phyloP scores from a whole-genome alignment of 78 protist species.

The Isochrysis galbana region DNA sequence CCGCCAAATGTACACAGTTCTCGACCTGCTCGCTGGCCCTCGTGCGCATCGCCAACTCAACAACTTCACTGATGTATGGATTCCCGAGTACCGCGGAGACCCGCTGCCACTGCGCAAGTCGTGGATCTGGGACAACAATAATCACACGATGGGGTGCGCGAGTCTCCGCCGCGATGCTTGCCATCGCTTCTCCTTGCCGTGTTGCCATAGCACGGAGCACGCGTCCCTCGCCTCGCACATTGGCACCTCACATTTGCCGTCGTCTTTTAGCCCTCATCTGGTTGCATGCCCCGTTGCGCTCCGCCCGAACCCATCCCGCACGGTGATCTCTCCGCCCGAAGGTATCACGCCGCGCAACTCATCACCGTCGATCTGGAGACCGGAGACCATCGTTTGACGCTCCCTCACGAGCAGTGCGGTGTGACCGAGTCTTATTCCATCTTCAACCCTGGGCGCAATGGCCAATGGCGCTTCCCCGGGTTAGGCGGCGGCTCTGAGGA shows the following conservation, averaged over 20 bases:
- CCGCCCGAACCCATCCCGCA: too few relatives aligned
- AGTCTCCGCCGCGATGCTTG: too few relatives aligned
- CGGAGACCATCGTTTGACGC: neutral
- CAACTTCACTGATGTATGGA: neutral
- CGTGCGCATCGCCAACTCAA: neutral
- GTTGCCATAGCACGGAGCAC: too few relatives aligned
- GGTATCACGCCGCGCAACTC: neutral
- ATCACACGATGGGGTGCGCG: too few relatives aligned
- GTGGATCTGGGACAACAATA: conserved; percentile 8
- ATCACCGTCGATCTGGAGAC: neutral
- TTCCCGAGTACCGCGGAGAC: neutral
- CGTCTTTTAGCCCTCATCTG: too few relatives aligned
- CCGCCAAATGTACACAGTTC: conserved; percentile 1
- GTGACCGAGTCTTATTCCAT: neutral
- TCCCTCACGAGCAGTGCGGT: neutral
- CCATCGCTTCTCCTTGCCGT: too few relatives aligned
- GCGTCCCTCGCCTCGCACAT: too few relatives aligned
- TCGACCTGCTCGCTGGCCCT: conserved; percentile 10
- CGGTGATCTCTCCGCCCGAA: too few relatives aligned
- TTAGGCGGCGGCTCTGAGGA: neutral
- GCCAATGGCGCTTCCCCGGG: neutral
- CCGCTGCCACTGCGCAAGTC: neutral
- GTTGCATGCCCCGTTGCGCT: too few relatives aligned
- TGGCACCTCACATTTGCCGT: too few relatives aligned
- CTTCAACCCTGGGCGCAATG: neutral